These are phyloP conservation scores for Rhizopus sp. DNA, from an alignment of 371 early-diverging fungal species.

Conservation along the genomic window DNA sequence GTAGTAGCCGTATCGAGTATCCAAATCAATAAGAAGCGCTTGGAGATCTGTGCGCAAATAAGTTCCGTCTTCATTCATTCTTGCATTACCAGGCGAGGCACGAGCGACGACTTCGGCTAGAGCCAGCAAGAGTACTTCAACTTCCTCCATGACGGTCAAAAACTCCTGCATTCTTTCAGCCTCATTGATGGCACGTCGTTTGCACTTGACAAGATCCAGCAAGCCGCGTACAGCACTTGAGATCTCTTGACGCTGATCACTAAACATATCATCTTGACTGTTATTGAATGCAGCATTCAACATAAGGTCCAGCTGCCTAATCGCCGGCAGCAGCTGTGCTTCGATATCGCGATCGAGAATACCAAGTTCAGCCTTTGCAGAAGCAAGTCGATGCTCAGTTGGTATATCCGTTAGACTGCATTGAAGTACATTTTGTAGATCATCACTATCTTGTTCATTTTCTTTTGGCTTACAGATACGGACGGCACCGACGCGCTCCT, in stretches of 20 bases:
- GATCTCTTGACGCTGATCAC: slow-evolving; percentile 47
- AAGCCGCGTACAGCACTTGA: slow-evolving; percentile 39
- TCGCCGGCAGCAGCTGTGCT: slow-evolving; percentile 34
- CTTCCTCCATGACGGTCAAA: slow-evolving; percentile 47
- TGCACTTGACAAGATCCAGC: slow-evolving; percentile 37
- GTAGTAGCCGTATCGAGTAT: slow-evolving; percentile 56
- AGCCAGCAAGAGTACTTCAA: slow-evolving; percentile 48
- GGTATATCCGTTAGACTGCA: slow-evolving; percentile 45
- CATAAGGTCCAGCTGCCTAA: slow-evolving; percentile 44
- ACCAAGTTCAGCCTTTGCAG: slow-evolving; percentile 41
- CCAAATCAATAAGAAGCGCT: slow-evolving; percentile 56
- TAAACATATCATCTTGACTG: slow-evolving; percentile 32
- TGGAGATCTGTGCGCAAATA: slow-evolving; percentile 55
- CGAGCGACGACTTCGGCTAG: slow-evolving; percentile 48
- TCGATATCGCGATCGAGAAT: slow-evolving; percentile 49
- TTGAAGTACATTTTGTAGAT: slow-evolving; percentile 28
- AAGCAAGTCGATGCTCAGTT: slow-evolving; percentile 42
- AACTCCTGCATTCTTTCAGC: slow-evolving; percentile 50
- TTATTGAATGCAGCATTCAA: slow-evolving; percentile 20
- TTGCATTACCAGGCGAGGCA: slow-evolving; percentile 38
- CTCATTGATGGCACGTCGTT: slow-evolving; percentile 40
- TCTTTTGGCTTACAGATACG: slow-evolving; percentile 25
- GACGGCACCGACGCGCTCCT: slow-evolving; percentile 39
- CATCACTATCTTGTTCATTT: slow-evolving; percentile 23
- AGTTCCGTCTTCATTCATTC: slow-evolving; percentile 28